Percentiles rank a stretch among this genome's conserved stretches.
Conservation (phyloP, 345 rosid genomes). For the Eucalyptus regnans region DNA sequence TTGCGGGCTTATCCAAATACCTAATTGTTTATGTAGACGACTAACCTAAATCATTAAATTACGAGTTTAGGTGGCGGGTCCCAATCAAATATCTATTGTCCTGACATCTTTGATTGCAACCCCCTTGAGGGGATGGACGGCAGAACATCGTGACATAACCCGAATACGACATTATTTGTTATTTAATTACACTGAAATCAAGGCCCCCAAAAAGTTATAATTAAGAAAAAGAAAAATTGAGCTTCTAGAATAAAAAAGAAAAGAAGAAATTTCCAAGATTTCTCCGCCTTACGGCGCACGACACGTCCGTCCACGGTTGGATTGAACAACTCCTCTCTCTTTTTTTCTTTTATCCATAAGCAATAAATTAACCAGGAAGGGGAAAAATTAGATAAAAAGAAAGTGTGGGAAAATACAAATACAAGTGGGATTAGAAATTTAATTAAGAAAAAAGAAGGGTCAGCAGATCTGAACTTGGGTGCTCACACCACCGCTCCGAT, state of each 20-base stretch:
- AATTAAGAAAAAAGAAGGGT: background rate
- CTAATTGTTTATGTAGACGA: background rate
- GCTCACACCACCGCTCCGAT: conserved; percentile 34
- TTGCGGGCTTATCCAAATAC: background rate
- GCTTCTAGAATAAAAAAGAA: background rate
- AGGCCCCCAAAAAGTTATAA: conserved; percentile 6
- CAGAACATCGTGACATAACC: conserved; percentile 13
- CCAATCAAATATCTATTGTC: background rate
- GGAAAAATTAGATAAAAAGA: background rate
- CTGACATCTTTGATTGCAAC: background rate
- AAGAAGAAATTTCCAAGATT: background rate
- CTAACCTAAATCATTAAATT: background rate
- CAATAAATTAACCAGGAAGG: background rate
- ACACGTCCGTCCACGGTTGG: background rate
- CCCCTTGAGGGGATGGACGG: background rate
- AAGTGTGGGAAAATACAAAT: background rate
- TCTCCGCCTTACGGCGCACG: background rate
- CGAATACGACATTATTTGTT: conserved; percentile 11
- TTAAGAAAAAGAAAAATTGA: background rate
- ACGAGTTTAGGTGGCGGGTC: background rate
- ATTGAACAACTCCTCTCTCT: background rate
- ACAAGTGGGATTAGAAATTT: background rate
- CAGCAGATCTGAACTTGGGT: conserved; percentile 3
- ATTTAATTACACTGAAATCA: conserved; percentile 22
- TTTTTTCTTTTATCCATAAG: background rate